Base-by-base conservation (phyloP, 2,329 filamentous ascomycete species). In the Westerdykella sp. region DNA sequence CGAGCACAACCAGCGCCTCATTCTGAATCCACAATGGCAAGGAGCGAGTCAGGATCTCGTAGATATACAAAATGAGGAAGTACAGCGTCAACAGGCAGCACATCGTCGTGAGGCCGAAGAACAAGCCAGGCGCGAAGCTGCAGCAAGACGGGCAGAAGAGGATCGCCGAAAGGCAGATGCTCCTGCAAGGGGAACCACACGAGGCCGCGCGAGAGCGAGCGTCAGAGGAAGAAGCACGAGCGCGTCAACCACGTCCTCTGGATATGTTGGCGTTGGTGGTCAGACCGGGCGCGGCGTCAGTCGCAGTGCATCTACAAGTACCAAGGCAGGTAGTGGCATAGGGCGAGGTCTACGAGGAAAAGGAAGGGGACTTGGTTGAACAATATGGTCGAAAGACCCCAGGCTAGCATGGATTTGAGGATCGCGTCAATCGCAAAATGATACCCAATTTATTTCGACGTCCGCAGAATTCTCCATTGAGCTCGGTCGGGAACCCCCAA, bases 1-100 rank as follows among this genome's bases (percentile, higher is more conserved):
- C 4, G 93, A 98, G 69, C 93, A 98, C 69, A 97, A 95, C 63
- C 90, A 97, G 66, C 83, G 93, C 18, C 74, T 98, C 40, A 84
- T 98, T 36, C 76, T 97, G 37, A 85, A 95, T 60, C 86, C 88
- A 2, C 75, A 81, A 45, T 98, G 91, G 89, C 84, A 91, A 61
- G 93, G 93, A 44, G 86, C 90, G 22, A 86, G 81, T 4, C 82
- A 90, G 59, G 93, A 98, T 68, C 69, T 95, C 32, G 76, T 80
- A n/a, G 88, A 95, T 47, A 79, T 89, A 43, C 91, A 97, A 67
- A 83, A 82, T 42, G 91, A 97, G 63, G 81, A 81, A 3, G 65
- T 81, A 11, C 72, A 83, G 48, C 82, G 80, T 57, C 85, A 87
- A 60, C 83, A 88, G 55, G 87, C 85, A 37, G 85, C 81, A 1